These are phyloP conservation scores for Pyracantha coccinea DNA, from an alignment of 331 rosid species.

Conservation along the genomic window DNA sequence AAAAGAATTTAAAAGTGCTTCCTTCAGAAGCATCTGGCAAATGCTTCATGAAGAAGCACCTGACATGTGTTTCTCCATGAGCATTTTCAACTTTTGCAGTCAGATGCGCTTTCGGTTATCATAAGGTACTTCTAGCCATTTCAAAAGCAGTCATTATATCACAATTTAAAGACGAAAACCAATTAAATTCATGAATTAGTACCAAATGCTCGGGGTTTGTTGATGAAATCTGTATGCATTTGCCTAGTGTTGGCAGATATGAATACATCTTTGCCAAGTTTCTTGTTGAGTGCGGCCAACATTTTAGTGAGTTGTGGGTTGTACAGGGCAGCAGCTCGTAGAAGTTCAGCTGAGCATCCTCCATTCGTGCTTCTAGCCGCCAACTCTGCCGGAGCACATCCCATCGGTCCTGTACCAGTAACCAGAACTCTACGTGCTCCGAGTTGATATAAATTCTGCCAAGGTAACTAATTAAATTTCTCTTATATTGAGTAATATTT, in stretches of 20 bases:
- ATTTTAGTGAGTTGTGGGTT: constrained; percentile 71
- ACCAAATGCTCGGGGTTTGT: constrained; percentile 49
- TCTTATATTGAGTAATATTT: background rate
- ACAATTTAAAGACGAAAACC: background rate
- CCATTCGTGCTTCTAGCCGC: constrained; percentile 52
- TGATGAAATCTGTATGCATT: constrained; percentile 46
- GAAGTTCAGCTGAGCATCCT: constrained; percentile 48
- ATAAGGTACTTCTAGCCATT: background rate
- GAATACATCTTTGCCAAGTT: constrained; percentile 47
- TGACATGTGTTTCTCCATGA: background rate
- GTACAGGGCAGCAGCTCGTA: constrained; percentile 53
- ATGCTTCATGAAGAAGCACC: background rate
- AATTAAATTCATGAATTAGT: background rate
- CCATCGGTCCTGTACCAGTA: constrained; percentile 87
- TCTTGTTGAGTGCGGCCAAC: constrained; percentile 35
- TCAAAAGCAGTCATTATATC: background rate
- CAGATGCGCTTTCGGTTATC: background rate
- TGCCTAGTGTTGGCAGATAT: constrained; percentile 40
- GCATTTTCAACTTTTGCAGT: too few species aligned
- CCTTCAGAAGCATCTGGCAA: background rate
- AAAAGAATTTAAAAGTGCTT: background rate
- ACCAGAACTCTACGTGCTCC: constrained; percentile 89
- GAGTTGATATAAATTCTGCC: constrained; percentile 45
- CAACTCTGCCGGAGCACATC: constrained; percentile 82
- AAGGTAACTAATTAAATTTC: background rate